Conservation (phyloP, 768 basidiomycete genomes). For the Tulasnella calospora region DNA sequence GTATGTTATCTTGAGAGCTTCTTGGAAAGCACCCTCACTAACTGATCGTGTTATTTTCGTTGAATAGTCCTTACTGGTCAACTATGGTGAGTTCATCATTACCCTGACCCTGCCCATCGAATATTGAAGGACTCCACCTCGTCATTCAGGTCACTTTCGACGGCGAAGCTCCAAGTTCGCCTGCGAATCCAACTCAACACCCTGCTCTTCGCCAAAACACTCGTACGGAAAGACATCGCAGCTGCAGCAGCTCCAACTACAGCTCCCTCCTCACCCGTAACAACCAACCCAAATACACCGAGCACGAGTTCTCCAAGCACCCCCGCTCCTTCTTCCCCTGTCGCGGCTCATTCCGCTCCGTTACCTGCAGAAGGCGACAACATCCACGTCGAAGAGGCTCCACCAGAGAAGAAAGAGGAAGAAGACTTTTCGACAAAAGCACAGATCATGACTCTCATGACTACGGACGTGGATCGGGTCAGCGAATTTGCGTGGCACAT, state of each 20-base stretch:
- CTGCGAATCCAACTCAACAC: slow-evolving; percentile 75
- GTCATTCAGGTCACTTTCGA: slow-evolving; percentile 52
- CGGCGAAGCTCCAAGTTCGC: slow-evolving; percentile 63
- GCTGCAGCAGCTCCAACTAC: slow-evolving; percentile 43
- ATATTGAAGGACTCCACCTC: slow-evolving; percentile 2
- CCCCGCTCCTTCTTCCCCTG: not conserved
- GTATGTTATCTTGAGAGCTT: slow-evolving; percentile 36
- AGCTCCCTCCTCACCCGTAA: not conserved
- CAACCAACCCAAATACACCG: not conserved
- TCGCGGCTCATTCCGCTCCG: not conserved
- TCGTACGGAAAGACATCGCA: slow-evolving; percentile 78
- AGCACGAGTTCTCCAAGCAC: not conserved
- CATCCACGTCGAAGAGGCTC: slow-evolving; percentile 1
- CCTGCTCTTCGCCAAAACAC: slow-evolving; percentile 78
- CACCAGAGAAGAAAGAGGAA: slow-evolving; percentile 34
- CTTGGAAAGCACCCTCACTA: not conserved
- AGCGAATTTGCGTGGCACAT: slow-evolving; percentile 78
- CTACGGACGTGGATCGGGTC: slow-evolving; percentile 87
- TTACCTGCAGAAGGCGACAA: slow-evolving; percentile 4
- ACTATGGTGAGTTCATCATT: slow-evolving; percentile 34
- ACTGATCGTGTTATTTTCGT: slow-evolving; percentile 13
- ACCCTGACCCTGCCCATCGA: not conserved
- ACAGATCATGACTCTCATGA: slow-evolving; percentile 96
- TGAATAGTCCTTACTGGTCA: slow-evolving; percentile 53
- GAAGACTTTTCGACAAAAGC: slow-evolving; percentile 51